phyloP scores from a whole-genome alignment of 1,284 basidiomycete genomes.

The Tilletia caries region DNA sequence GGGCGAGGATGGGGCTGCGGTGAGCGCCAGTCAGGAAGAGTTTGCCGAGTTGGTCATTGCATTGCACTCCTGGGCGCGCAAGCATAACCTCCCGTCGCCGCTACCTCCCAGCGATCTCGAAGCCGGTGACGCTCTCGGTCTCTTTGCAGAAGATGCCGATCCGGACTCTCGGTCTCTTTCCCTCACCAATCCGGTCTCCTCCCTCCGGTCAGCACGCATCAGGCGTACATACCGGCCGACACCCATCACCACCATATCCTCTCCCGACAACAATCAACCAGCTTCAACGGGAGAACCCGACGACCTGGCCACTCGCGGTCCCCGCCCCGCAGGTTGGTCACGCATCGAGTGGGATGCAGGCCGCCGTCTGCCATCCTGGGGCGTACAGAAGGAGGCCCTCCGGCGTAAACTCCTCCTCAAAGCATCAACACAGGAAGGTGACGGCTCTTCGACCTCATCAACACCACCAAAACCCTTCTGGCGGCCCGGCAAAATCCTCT shows the following conservation, averaged over 20 bases:
- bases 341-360: constrained; percentile 42
- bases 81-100: background rate
- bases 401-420: constrained; percentile 30
- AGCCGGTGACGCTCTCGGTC: no score
- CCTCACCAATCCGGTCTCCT: background rate
- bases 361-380: constrained; percentile 37
- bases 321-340: constrained; percentile 41
- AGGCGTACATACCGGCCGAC: background rate
- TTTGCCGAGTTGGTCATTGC: constrained; percentile 7
- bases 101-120: no score
- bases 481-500: constrained; percentile 46
- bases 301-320: background rate
- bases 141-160: background rate
- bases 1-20: background rate
- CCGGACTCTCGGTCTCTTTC: background rate
- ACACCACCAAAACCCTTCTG: constrained; percentile 23
- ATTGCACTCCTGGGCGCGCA: background rate
- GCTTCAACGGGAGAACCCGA: background rate
- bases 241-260: background rate
- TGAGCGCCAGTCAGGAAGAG: constrained; percentile 2
- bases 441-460: background rate
- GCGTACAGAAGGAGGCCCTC: constrained; percentile 40
- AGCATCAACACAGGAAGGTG: background rate
- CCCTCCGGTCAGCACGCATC: constrained; percentile 2
- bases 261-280: background rate